Base-by-base conservation (phyloP, 768 basidiomycete species). In the Infundibulicybe gibba region DNA sequence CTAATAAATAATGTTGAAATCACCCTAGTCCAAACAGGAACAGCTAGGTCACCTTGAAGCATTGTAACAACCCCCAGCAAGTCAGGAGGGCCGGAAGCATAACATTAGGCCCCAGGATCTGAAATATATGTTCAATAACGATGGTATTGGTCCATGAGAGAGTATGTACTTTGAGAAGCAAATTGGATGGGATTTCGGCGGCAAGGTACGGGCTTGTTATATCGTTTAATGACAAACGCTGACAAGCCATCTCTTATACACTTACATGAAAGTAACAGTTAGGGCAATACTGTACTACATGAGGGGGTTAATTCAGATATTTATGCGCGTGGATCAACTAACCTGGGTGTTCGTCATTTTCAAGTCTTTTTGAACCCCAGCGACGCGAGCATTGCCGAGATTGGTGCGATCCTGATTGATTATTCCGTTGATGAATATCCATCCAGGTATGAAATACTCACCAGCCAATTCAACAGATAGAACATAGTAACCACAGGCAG, bases 31-130 rank as follows among this genome's bases (percentile, higher is more conserved):
- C 3, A 6, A 40, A 11, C 20, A 37, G 11, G 8, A 13, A 14
- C 5, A 10, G 21, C 43, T 43, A 17, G 25, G 47, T 25, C 25
- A 64, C 72, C 74, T 60, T 77, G 74, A 39, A 69, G 60, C 5
- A 71, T 60, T 41, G 67, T 60, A 10, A 71, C 66, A 6, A 75
- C 41, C 77, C 77, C 77, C 79, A 80, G 4, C 66, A 32, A 1
- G 65, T 66, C 30, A 76, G 59, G 55, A 77, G 63, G 6, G 66
- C 44, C 0, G 79, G 77, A 17, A 79, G 63, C 53, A 76, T 60
- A n/a, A 67, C 46, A 41, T 75, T 61, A 0, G 78, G 72, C 3
- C 78, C 76, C n/a, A 76, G 47, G 34, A 52, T 48, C 52, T 70
- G 37, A 12, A n/a, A 43, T 16, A 17, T n/a, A n/a, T n/a, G n/a